Evolutionary conservation across 192 early-diverging fungal genomes (phyloP), one percentile per base, ranked within the genome.

Genomic region (Glomus cerebriforme): DNA sequence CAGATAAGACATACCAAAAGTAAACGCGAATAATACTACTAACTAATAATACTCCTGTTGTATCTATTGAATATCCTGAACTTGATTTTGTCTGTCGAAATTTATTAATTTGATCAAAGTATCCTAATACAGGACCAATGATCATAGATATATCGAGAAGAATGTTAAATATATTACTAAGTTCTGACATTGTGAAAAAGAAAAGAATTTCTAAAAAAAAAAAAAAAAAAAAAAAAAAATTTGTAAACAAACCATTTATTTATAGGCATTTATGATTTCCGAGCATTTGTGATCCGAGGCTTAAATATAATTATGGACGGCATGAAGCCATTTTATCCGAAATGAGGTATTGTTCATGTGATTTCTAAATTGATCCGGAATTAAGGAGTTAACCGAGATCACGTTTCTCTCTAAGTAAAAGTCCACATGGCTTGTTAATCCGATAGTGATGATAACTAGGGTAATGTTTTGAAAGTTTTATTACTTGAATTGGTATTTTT

Each of bases 21-120:
- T 79, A 83, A 26, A 87, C 79, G 13, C 86, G 78, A 27, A 87
- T 34, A 79, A 87, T 87, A 67, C 85, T 90, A 64, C 87, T 84
- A 74, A 87, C 72, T 29, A 90, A 77, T 15, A 90, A 73, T 13
- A 90, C 85, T 15, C 84, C 89, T 62, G 86, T 89, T 2, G 89
- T 89, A 54, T 82, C 85, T n/a, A 83, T 76, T 34, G 86, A 88
- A 64, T 88, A 90, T 10, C 89, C 89, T 60, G 78, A 81, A 78
- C 87, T 88, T 1, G 89, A 87, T 67, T 84, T 81, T 72, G 75
- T 81, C 35, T 75, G 80, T 59, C 81, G 74, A 75, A 88, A 83
- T 32, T 86, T 83, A 22, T 82, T 81, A 72, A 88, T 87, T 75
- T 90, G 81, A 62, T 90, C 87, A 73, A 90, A 80, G 79, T 90